phyloP scores from a whole-genome alignment of 805 yeast genomes.

The Candida piceae region DNA sequence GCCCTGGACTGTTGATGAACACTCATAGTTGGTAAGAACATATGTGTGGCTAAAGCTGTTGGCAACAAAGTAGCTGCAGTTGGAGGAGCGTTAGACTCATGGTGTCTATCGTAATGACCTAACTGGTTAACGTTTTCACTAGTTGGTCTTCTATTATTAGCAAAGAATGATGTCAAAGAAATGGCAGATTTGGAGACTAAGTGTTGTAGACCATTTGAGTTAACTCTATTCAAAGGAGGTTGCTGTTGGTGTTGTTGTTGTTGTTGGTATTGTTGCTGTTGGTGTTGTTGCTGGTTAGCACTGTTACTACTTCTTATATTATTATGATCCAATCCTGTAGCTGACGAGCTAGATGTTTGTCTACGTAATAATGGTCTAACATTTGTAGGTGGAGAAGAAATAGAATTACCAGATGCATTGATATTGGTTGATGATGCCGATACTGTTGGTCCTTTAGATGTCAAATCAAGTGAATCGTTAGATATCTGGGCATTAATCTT shows the following conservation, averaged over 20 bases:
- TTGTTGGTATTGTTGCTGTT: slow-evolving; percentile 4
- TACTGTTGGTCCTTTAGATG: slow-evolving; percentile 23
- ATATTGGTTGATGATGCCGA: slow-evolving; percentile 22
- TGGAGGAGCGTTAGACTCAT: slow-evolving; percentile 55
- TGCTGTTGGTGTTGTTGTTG: slow-evolving; percentile 4
- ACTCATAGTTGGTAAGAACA: slow-evolving; percentile 48
- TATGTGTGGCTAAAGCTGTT: slow-evolving; percentile 57
- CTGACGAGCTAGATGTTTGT: slow-evolving; percentile 13
- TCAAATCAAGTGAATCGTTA: slow-evolving; percentile 19
- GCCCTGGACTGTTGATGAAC: slow-evolving; percentile 22
- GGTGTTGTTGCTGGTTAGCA: background rate
- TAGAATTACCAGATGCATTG: slow-evolving; percentile 16
- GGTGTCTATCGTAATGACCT: slow-evolving; percentile 29
- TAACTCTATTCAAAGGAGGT: slow-evolving; percentile 10
- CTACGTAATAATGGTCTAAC: slow-evolving; percentile 13
- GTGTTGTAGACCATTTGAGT: slow-evolving; percentile 15
- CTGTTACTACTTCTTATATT: too few relatives aligned
- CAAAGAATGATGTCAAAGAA: slow-evolving; percentile 36
- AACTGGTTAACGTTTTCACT: slow-evolving; percentile 6
- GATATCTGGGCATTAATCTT: slow-evolving; percentile 1
- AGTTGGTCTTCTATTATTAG: slow-evolving; percentile 31
- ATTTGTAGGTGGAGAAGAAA: slow-evolving; percentile 14
- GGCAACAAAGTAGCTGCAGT: slow-evolving; percentile 54
- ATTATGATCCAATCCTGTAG: slow-evolving; percentile 2
- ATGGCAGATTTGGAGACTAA: slow-evolving; percentile 36